A percentile compares a stretch with the other conserved stretches of the same genome.
These are phyloP conservation scores for Fomitopsis palustris DNA, from an alignment of 1,284 basidiomycete genomes.

Conservation along the genomic window DNA sequence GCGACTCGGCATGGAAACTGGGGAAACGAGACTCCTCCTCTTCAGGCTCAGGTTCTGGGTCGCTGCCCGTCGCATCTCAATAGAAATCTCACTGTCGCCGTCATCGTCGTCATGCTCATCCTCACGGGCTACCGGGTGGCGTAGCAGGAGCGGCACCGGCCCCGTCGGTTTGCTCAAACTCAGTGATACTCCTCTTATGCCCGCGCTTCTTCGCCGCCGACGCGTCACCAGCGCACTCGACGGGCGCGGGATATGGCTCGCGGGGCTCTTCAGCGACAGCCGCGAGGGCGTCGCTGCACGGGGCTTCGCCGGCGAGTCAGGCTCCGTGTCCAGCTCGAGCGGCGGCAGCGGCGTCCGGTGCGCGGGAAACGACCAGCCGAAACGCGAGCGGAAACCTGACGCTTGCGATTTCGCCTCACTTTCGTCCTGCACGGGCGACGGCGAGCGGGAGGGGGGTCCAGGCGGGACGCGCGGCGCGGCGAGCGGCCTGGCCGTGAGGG, in stretches of 20 bases:
- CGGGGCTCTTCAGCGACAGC: background rate
- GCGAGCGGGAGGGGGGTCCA: slow-evolving; percentile 4
- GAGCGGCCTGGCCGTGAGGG: slow-evolving; percentile 16
- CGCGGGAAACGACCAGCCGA: slow-evolving; percentile 41
- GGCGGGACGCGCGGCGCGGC: slow-evolving; percentile 9
- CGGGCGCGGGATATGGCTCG: slow-evolving; percentile 17
- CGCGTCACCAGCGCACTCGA: slow-evolving; percentile 18
- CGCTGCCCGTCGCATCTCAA: slow-evolving; percentile 14
- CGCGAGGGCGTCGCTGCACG: background rate
- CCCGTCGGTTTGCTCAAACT: slow-evolving; percentile 28
- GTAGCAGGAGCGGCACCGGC: slow-evolving; percentile 21
- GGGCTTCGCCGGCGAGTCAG: slow-evolving; percentile 27
- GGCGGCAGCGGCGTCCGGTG: slow-evolving; percentile 33
- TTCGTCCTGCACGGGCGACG: slow-evolving; percentile 10
- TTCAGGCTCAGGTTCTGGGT: slow-evolving; percentile 11
- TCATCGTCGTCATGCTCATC: slow-evolving; percentile 14
- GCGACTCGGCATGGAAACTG: slow-evolving; percentile 8
- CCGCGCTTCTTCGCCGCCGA: slow-evolving; percentile 15
- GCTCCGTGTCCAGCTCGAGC: slow-evolving; percentile 32
- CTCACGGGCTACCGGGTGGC: background rate
- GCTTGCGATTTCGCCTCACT: background rate
- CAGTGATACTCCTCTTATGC: slow-evolving; percentile 27
- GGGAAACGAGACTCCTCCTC: slow-evolving; percentile 14
- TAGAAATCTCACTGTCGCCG: background rate
- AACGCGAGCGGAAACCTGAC: slow-evolving; percentile 27